Percentiles rank a stretch among this genome's conserved stretches.
phyloP scores from a whole-genome alignment of 2,329 filamentous ascomycete species.

The Pseudocercospora vitis region DNA sequence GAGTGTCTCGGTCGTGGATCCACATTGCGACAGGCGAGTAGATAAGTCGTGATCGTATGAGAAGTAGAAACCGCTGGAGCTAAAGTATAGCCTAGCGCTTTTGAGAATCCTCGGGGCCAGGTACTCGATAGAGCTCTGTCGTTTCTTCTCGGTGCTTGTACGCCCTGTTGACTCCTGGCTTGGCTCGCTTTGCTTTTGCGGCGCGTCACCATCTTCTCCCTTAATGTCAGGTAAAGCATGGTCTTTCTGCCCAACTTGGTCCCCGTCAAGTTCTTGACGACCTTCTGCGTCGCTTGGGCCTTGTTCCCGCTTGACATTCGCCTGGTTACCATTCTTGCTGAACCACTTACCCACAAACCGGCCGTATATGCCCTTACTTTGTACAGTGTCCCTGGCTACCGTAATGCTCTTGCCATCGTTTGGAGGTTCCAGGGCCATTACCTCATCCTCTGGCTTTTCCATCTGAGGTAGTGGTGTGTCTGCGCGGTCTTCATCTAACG shows the following conservation, averaged over 20 bases:
- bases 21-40: conserved; percentile 54
- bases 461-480: conserved; percentile 25
- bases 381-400: conserved; percentile 85
- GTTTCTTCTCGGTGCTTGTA: conserved; percentile 5
- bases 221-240: conserved; percentile 33
- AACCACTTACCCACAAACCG: conserved; percentile 92
- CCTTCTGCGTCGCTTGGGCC: conserved; percentile 60
- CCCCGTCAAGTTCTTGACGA: conserved; percentile 35
- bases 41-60: conserved; percentile 95
- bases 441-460: conserved; percentile 22
- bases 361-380: conserved; percentile 78
- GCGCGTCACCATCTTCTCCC: conserved; percentile 11
- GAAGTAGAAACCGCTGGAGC: conserved; percentile 84
- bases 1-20: conserved; percentile 46
- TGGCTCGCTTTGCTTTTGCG: background rate
- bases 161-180: background rate
- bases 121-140: conserved; percentile 32
- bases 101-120: conserved; percentile 81
- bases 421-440: conserved; percentile 35
- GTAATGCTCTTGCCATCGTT: conserved; percentile 54
- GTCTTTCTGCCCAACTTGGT: conserved; percentile 36
- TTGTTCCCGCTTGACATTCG: conserved; percentile 67
- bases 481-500: conserved; percentile 37
- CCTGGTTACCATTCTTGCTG: conserved; percentile 76
- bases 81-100: conserved; percentile 81